Conservation (phyloP, 192 early-diverging fungal genomes). For the Glomus cerebriforme region DNA sequence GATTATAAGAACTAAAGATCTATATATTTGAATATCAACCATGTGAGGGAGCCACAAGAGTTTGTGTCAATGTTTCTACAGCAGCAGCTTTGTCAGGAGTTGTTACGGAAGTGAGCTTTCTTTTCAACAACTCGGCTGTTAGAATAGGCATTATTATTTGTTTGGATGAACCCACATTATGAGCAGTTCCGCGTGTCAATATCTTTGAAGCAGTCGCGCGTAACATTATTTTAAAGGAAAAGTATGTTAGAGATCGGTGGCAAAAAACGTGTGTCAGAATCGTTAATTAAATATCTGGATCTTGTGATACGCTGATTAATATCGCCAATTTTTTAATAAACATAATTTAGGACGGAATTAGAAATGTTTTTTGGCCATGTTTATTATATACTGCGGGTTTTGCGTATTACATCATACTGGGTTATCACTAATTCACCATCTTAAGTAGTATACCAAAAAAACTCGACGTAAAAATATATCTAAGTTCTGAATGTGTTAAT, state of each 20-base stretch:
- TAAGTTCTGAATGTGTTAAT: too few species aligned
- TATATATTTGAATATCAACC: not conserved
- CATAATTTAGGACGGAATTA: too few species aligned
- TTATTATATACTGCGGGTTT: too few species aligned
- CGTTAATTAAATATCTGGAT: too few species aligned
- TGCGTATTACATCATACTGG: too few species aligned
- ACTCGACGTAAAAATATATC: too few species aligned
- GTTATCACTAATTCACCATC: too few species aligned
- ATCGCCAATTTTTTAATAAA: too few species aligned
- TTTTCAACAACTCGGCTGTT: not conserved
- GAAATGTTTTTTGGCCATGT: too few species aligned
- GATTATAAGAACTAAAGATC: not conserved
- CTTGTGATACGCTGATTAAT: too few species aligned
- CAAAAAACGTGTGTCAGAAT: too few species aligned
- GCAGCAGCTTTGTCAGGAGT: not conserved
- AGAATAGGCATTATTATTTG: not conserved
- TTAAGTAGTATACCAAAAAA: too few species aligned
- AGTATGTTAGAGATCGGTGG: not conserved
- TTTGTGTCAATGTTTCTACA: not conserved
- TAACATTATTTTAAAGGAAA: not conserved
- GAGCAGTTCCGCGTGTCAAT: not conserved
- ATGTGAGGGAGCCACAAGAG: slow-evolving; percentile 1
- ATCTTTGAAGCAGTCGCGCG: not conserved
- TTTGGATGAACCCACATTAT: not conserved
- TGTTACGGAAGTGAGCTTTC: not conserved